A percentile compares a stretch with the other conserved stretches of the same genome.
Evolutionary conservation across 495 filamentous ascomycete species (phyloP).

Genomic region (Articulospora tetracladia): DNA sequence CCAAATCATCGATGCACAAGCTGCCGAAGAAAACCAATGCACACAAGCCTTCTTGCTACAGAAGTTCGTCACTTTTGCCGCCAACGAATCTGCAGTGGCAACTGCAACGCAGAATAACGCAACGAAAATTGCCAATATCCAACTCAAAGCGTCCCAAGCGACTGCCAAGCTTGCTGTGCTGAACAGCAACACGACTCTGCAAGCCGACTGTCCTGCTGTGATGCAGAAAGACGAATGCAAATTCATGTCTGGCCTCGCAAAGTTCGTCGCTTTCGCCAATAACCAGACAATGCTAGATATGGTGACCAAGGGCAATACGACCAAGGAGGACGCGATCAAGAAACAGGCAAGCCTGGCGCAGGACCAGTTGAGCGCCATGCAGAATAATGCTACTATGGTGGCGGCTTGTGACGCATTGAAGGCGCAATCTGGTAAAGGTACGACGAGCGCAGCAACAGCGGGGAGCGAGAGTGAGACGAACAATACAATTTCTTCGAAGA

Average conservation of each 20-base stretch:
- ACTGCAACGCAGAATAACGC: conserved; percentile 15
- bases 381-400: conserved; percentile 13
- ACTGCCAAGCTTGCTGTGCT: conserved; percentile 8
- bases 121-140: conserved; percentile 12
- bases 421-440: background rate
- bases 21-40: conserved; percentile 7
- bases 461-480: background rate
- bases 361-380: conserved; percentile 10
- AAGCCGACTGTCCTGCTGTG: conserved; percentile 15
- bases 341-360: conserved; percentile 5
- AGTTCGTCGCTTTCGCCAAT: conserved; percentile 10
- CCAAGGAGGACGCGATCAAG: conserved; percentile 9
- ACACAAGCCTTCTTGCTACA: conserved; percentile 15
- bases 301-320: conserved; percentile 14
- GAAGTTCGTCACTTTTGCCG: conserved; percentile 13
- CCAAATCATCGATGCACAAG: conserved; percentile 7
- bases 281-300: conserved; percentile 12
- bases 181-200: conserved; percentile 13
- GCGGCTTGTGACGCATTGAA: conserved; percentile 9
- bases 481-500: background rate
- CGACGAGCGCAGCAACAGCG: background rate
- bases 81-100: conserved; percentile 12
- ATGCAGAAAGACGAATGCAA: conserved; percentile 14
- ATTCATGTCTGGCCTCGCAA: conserved; percentile 5
- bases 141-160: conserved; percentile 5